These are phyloP conservation scores for Microcera coccophila DNA, from an alignment of 2,329 filamentous ascomycete species.

Conservation along the genomic window DNA sequence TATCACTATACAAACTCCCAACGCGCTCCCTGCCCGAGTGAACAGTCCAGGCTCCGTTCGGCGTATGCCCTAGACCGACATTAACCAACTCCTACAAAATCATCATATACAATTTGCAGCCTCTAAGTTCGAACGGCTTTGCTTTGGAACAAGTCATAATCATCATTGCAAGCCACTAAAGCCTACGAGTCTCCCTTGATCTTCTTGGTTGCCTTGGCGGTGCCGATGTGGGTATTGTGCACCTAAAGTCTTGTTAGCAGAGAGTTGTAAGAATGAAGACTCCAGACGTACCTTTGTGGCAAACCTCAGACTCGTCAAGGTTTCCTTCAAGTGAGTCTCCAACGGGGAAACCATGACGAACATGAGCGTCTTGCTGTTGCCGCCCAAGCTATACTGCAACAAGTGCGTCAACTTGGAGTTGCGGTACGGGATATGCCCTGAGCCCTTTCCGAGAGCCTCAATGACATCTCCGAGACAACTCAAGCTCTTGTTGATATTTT, in stretches of 20 bases:
- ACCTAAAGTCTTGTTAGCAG: constrained; percentile 46
- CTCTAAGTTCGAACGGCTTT: not conserved
- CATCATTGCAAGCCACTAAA: constrained; percentile 4
- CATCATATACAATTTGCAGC: not conserved
- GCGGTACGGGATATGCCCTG: constrained; percentile 83
- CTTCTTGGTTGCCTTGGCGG: constrained; percentile 72
- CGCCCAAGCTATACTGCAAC: constrained; percentile 88
- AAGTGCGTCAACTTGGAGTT: constrained; percentile 97
- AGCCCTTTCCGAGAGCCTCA: constrained; percentile 80
- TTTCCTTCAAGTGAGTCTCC: constrained; percentile 87
- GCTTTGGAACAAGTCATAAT: not conserved
- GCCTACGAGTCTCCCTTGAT: constrained; percentile 40
- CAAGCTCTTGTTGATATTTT: constrained; percentile 94
- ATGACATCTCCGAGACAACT: constrained; percentile 94
- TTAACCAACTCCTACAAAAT: not conserved
- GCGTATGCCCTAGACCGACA: not conserved
- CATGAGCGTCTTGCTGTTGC: constrained; percentile 97
- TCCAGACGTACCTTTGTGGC: constrained; percentile 72
- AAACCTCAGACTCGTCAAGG: constrained; percentile 89
- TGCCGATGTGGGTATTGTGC: constrained; percentile 88
- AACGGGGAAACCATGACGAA: constrained; percentile 97
- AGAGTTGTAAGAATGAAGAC: not conserved
- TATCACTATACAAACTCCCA: constrained; percentile 14
- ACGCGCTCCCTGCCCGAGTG: not conserved
- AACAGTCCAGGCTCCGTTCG: not conserved